These are phyloP conservation scores for Hypoxylon rubiginosum DNA, from an alignment of 2,329 filamentous ascomycete genomes.

Conservation along the genomic window DNA sequence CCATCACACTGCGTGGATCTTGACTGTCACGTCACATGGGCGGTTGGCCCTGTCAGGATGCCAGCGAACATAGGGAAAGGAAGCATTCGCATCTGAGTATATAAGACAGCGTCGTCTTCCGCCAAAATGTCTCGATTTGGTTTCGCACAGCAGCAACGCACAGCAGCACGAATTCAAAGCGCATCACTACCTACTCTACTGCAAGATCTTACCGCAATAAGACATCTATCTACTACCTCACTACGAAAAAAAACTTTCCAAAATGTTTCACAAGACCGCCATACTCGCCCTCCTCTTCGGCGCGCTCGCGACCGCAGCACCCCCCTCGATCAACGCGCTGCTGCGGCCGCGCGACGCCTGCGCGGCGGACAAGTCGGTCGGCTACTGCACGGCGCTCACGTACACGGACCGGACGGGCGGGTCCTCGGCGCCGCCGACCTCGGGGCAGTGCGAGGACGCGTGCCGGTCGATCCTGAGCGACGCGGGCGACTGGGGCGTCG, in stretches of 20 bases:
- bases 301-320: conserved; percentile 6
- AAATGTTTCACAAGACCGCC: conserved; percentile 14
- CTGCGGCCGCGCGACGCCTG: conserved; percentile 32
- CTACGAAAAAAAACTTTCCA: background rate
- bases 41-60: conserved; percentile 8
- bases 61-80: conserved; percentile 7
- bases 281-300: conserved; percentile 11
- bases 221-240: background rate
- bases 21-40: conserved; percentile 33
- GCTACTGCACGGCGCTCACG: conserved; percentile 43
- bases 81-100: conserved; percentile 22
- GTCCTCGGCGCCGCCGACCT: conserved; percentile 6
- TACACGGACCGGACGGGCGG: conserved; percentile 39
- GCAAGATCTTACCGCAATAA: background rate
- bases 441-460: conserved; percentile 38
- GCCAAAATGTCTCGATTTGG: background rate
- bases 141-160: background rate
- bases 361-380: conserved; percentile 29
- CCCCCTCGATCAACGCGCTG: conserved; percentile 4
- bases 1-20: conserved; percentile 29
- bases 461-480: conserved; percentile 41
- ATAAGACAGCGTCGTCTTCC: conserved; percentile 12
- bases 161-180: too few relatives aligned
- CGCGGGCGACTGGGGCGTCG: conserved; percentile 44
- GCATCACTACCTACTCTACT: background rate